These are phyloP conservation scores for Hypoxylon cercidicola DNA, from an alignment of 495 filamentous ascomycete genomes.

Conservation along the genomic window DNA sequence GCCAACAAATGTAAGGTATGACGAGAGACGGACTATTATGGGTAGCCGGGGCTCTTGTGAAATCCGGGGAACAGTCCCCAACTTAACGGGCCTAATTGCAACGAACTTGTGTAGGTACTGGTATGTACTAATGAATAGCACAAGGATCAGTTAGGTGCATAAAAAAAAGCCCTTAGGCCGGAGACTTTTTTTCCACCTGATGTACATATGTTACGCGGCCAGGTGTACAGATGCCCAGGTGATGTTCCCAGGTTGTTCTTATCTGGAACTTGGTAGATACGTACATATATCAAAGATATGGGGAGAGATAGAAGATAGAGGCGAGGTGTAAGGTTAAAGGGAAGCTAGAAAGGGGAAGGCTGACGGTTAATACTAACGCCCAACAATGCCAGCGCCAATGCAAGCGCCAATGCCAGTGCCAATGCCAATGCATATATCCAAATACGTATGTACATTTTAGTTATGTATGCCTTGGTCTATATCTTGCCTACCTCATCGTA, in stretches of 20 bases:
- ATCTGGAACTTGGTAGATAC: conserved; percentile 29
- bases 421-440: too few species aligned
- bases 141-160: conserved; percentile 2
- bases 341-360: conserved; percentile 30
- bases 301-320: not conserved
- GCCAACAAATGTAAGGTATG: conserved; percentile 33
- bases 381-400: not conserved
- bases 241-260: conserved; percentile 25
- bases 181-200: not conserved
- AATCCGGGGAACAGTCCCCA: conserved; percentile 43
- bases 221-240: not conserved
- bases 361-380: conserved; percentile 24
- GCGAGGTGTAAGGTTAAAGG: conserved; percentile 24
- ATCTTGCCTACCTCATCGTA: not conserved
- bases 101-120: conserved; percentile 12
- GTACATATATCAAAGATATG: conserved; percentile 19
- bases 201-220: conserved; percentile 4
- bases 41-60: conserved; percentile 29
- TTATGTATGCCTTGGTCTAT: not conserved
- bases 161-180: not conserved
- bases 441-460: conserved; percentile 4
- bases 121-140: conserved; percentile 17
- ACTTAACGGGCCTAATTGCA: conserved; percentile 23
- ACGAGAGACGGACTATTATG: conserved; percentile 27
- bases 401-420: too few species aligned